These are phyloP conservation scores for Pythium coloratum DNA, from an alignment of 352 stramenopile species.

Conservation along the genomic window DNA sequence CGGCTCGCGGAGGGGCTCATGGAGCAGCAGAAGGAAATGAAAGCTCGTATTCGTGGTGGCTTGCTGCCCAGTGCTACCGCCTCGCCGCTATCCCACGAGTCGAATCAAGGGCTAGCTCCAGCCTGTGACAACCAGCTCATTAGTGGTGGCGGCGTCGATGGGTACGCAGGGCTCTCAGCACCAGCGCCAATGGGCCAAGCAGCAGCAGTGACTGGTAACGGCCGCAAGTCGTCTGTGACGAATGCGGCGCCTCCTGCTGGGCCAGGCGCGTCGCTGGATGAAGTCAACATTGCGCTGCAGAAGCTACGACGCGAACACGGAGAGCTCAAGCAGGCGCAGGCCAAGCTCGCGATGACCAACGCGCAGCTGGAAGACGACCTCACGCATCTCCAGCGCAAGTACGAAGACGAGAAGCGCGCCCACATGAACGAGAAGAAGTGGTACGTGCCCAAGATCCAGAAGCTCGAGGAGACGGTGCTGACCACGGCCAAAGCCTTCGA, in stretches of 20 bases:
- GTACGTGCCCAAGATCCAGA: conserved; percentile 72
- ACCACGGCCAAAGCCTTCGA: conserved; percentile 61
- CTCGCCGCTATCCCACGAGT: not conserved
- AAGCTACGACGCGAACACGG: conserved; percentile 70
- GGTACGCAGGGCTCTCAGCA: not conserved
- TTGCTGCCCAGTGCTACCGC: not conserved
- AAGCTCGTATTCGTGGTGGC: conserved; percentile 32
- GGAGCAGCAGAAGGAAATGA: conserved; percentile 55
- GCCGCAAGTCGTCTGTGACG: not conserved
- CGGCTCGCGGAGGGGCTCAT: conserved; percentile 54
- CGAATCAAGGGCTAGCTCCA: not conserved
- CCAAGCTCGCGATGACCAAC: conserved; percentile 60
- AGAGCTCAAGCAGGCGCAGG: conserved; percentile 59
- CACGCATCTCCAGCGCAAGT: conserved; percentile 60
- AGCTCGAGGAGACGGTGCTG: conserved; percentile 69
- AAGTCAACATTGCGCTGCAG: conserved; percentile 67
- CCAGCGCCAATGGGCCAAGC: not conserved
- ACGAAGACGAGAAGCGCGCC: conserved; percentile 64
- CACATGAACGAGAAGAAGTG: conserved; percentile 69
- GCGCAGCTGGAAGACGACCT: conserved; percentile 79
- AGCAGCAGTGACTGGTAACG: not conserved
- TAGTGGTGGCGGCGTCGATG: not conserved
- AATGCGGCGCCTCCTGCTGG: not conserved
- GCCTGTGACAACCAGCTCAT: not conserved
- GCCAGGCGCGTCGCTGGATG: conserved; percentile 37